Percentiles rank a stretch among this genome's conserved stretches.
Conservation (phyloP, 805 yeast genomes). For the Tetrapisispora fleetii region DNA sequence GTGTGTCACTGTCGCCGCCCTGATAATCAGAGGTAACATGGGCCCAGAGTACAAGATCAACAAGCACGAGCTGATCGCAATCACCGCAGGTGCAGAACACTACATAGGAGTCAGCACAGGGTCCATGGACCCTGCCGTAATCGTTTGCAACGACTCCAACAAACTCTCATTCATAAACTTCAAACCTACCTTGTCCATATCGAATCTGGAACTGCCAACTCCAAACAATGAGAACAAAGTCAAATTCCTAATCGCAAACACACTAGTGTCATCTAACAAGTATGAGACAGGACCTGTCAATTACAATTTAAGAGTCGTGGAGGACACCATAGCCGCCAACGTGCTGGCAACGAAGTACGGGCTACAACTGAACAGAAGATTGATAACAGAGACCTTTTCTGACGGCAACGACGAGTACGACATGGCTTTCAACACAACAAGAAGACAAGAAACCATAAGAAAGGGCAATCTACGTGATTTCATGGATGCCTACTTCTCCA, state of each 20-base stretch:
- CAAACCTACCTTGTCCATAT: conserved; percentile 46
- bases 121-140: conserved; percentile 74
- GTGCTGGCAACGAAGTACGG: conserved; percentile 42
- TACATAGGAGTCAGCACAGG: conserved; percentile 68
- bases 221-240: conserved; percentile 25
- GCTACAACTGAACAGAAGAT: conserved; percentile 1
- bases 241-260: conserved; percentile 53
- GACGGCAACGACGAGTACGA: not conserved
- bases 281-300: conserved; percentile 60
- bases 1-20: conserved; percentile 53
- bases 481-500: conserved; percentile 38
- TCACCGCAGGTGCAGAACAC: conserved; percentile 60
- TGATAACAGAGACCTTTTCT: not conserved
- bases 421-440: not conserved
- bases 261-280: conserved; percentile 53
- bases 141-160: conserved; percentile 49
- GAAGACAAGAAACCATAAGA: not conserved
- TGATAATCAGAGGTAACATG: conserved; percentile 46
- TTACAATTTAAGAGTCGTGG: conserved; percentile 64
- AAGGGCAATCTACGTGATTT: conserved; percentile 60
- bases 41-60: conserved; percentile 29
- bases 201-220: conserved; percentile 44
- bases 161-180: conserved; percentile 54
- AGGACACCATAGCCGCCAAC: conserved; percentile 58
- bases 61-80: conserved; percentile 44